phyloP scores from a whole-genome alignment of 208 protist species.

The Trypanosoma cruzi region DNA sequence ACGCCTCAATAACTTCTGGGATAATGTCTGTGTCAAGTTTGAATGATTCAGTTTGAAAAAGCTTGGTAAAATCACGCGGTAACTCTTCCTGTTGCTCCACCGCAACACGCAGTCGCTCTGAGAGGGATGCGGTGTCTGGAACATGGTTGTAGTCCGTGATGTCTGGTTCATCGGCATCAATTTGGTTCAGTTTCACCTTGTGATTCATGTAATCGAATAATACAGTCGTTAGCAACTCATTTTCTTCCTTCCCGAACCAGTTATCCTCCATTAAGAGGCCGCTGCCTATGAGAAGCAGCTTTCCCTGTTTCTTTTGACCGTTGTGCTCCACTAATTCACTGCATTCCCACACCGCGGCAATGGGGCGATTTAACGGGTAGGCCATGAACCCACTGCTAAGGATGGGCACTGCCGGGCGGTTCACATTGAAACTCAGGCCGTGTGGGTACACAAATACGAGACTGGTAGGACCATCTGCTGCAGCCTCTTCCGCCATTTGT shows the following conservation, averaged over 20 bases:
- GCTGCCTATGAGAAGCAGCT: conserved; percentile 91
- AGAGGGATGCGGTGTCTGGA: conserved; percentile 94
- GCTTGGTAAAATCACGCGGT: conserved; percentile 93
- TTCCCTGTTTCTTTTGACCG: conserved; percentile 81
- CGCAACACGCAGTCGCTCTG: conserved; percentile 92
- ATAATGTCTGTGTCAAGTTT: conserved; percentile 95
- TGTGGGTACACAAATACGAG: conserved; percentile 96
- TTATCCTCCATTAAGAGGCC: conserved; percentile 92
- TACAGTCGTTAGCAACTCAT: conserved; percentile 84
- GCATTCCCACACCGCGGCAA: conserved; percentile 83
- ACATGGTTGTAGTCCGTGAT: conserved; percentile 95
- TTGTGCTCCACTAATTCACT: conserved; percentile 70
- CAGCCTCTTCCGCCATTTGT: conserved; percentile 42
- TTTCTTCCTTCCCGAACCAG: conserved; percentile 96
- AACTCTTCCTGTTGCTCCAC: conserved; percentile 96
- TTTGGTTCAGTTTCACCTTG: conserved; percentile 91
- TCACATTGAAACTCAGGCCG: conserved; percentile 94
- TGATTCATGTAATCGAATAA: conserved; percentile 90
- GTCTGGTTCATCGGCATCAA: conserved; percentile 95
- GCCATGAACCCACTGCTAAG: conserved; percentile 95
- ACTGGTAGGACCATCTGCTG: conserved; percentile 45
- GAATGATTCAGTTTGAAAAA: conserved; percentile 94
- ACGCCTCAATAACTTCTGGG: conserved; percentile 92
- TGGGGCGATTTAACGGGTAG: conserved; percentile 95
- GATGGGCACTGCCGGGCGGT: conserved; percentile 92